Conservation (phyloP, 176 grass and related monocot genomes). For the Hordeum marinum region DNA sequence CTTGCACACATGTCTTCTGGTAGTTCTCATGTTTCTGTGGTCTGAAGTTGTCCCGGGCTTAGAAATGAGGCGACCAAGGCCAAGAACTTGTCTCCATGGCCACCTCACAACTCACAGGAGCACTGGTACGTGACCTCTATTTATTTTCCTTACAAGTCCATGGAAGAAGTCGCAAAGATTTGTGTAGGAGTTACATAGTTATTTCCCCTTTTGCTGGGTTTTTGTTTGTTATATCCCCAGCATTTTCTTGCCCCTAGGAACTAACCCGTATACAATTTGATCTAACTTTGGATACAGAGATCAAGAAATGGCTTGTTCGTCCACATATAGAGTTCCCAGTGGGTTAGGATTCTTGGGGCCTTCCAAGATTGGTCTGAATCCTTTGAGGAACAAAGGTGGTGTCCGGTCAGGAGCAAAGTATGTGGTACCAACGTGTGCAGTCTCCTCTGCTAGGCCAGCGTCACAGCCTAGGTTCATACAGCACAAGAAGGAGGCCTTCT, state of each 20-base stretch:
- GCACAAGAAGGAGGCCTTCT: constrained; percentile 85
- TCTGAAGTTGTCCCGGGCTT: not conserved
- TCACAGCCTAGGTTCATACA: constrained; percentile 73
- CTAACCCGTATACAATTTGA: not conserved
- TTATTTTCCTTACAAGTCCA: constrained; percentile 3
- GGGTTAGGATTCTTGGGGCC: constrained; percentile 29
- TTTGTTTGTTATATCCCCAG: not conserved
- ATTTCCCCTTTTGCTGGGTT: not conserved
- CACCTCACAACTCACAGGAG: not conserved
- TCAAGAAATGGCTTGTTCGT: constrained; percentile 41
- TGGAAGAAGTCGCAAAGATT: not conserved
- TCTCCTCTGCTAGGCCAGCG: constrained; percentile 50
- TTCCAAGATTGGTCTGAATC: constrained; percentile 34
- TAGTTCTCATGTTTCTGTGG: constrained; percentile 36
- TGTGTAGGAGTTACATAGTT: not conserved
- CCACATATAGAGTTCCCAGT: constrained; percentile 28
- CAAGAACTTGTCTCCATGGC: not conserved
- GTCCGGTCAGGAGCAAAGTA: constrained; percentile 3
- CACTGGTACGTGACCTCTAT: constrained; percentile 10
- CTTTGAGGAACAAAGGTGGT: constrained; percentile 10
- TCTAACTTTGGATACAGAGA: constrained; percentile 21
- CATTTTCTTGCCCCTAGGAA: constrained; percentile 12
- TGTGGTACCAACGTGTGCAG: constrained; percentile 25
- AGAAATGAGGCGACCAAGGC: not conserved
- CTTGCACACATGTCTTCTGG: constrained; percentile 24